A percentile compares a stretch with the other conserved stretches of the same genome.
Evolutionary conservation across 768 basidiomycete genomes (phyloP).

Genomic region (Termitomyces sp.): DNA sequence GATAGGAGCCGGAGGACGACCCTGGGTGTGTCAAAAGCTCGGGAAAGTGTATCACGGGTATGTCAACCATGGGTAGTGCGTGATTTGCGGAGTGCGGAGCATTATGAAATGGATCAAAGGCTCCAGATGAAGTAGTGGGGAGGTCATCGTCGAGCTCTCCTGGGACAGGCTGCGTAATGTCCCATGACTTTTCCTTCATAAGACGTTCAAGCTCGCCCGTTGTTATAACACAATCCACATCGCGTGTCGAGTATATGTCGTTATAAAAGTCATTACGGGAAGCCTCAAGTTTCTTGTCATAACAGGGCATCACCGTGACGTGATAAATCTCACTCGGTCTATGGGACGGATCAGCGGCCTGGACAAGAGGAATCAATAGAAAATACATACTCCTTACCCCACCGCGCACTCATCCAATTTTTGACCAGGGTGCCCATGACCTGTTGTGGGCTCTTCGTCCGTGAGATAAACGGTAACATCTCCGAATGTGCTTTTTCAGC

Average conservation of each 20-base stretch:
- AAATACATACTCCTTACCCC: constrained; percentile 61
- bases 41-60: constrained; percentile 37
- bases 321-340: constrained; percentile 92
- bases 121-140: constrained; percentile 8
- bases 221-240: constrained; percentile 96
- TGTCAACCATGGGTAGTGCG: constrained; percentile 3
- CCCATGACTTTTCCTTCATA: constrained; percentile 78
- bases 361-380: not conserved
- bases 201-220: constrained; percentile 90
- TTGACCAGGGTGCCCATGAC: constrained; percentile 94
- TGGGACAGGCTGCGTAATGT: constrained; percentile 53
- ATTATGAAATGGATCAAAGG: constrained; percentile 6
- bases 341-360: constrained; percentile 4
- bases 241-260: constrained; percentile 74
- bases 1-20: constrained; percentile 88
- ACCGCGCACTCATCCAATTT: constrained; percentile 68
- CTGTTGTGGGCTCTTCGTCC: constrained; percentile 90
- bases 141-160: constrained; percentile 36
- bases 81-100: not conserved
- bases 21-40: constrained; percentile 77
- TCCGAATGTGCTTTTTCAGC: constrained; percentile 96
- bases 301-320: constrained; percentile 98
- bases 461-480: constrained; percentile 86
- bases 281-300: constrained; percentile 99
- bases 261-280: constrained; percentile 92